phyloP scores from a whole-genome alignment of 2,329 filamentous ascomycete species.

The Cladophialophora carrionii region DNA sequence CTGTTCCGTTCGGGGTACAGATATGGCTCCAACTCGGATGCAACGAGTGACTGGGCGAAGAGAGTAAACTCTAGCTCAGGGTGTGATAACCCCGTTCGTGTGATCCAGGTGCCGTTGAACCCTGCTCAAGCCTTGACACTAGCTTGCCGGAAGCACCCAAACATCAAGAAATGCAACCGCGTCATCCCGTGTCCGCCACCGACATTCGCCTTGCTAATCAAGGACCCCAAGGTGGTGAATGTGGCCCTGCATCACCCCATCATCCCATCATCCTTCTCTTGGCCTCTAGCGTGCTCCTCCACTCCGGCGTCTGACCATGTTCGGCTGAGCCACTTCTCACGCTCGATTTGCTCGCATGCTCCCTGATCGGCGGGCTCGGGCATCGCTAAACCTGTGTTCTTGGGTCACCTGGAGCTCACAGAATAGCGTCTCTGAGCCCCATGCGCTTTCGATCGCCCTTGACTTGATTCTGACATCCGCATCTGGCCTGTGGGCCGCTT shows the following conservation, averaged over 20 bases:
- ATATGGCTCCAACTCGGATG: neutral
- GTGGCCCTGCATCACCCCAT: neutral
- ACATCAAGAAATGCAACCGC: conserved; percentile 17
- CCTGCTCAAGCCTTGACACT: conserved; percentile 5
- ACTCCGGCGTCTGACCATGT: conserved; percentile 15
- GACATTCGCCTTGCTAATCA: neutral
- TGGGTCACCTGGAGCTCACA: conserved; percentile 12
- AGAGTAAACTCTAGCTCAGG: no score
- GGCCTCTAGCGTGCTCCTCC: neutral
- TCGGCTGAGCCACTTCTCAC: conserved; percentile 17
- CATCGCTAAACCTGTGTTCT: conserved; percentile 11
- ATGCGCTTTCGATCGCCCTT: conserved; percentile 14
- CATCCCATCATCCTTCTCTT: conserved; percentile 1
- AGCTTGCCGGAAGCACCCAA: neutral
- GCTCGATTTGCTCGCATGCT: neutral
- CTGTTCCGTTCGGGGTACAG: neutral
- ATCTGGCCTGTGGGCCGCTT: conserved; percentile 1
- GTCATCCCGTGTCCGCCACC: conserved; percentile 18
- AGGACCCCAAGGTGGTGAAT: neutral
- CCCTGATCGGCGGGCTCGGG: conserved; percentile 1
- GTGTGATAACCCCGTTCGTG: neutral
- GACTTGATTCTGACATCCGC: conserved; percentile 16
- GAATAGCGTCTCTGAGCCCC: neutral
- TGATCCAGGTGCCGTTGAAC: neutral
- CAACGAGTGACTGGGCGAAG: neutral